Evolutionary conservation across 177 flowering plant species (phyloP).

Genomic region (Vitis hybrid): DNA sequence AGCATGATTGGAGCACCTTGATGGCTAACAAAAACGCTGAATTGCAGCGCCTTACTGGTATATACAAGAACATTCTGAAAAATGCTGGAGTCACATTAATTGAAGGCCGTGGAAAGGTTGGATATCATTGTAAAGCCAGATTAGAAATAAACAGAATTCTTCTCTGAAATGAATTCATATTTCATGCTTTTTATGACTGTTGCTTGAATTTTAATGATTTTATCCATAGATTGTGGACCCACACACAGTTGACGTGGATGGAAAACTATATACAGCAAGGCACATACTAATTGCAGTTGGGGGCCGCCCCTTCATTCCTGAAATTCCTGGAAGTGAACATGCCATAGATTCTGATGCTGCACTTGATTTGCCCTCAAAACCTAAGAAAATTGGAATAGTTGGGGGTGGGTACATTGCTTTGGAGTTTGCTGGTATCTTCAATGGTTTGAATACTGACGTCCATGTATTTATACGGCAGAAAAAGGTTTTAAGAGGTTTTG

Average conservation of each 20-base stretch:
- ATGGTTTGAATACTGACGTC: constrained; percentile 85
- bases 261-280: constrained; percentile 80
- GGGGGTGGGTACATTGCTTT: constrained; percentile 98
- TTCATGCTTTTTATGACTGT: background rate
- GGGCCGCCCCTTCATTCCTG: constrained; percentile 91
- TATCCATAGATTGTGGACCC: constrained; percentile 74
- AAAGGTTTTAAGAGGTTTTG: constrained; percentile 89
- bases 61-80: constrained; percentile 82
- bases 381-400: constrained; percentile 85
- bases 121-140: constrained; percentile 27
- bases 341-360: constrained; percentile 97
- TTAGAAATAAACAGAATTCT: background rate
- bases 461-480: constrained; percentile 94
- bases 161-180: background rate
- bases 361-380: constrained; percentile 90
- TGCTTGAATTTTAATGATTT: constrained; percentile 4
- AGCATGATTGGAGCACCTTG: constrained; percentile 92
- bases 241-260: constrained; percentile 93
- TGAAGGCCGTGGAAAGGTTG: constrained; percentile 99
- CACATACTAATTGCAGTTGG: constrained; percentile 93
- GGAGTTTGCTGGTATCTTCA: constrained; percentile 99
- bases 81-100: constrained; percentile 79
- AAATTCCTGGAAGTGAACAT: constrained; percentile 88
- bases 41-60: constrained; percentile 88
- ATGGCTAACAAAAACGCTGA: constrained; percentile 98